Conservation (phyloP, 2,329 filamentous ascomycete species). For the Sarocladium kiliense region DNA sequence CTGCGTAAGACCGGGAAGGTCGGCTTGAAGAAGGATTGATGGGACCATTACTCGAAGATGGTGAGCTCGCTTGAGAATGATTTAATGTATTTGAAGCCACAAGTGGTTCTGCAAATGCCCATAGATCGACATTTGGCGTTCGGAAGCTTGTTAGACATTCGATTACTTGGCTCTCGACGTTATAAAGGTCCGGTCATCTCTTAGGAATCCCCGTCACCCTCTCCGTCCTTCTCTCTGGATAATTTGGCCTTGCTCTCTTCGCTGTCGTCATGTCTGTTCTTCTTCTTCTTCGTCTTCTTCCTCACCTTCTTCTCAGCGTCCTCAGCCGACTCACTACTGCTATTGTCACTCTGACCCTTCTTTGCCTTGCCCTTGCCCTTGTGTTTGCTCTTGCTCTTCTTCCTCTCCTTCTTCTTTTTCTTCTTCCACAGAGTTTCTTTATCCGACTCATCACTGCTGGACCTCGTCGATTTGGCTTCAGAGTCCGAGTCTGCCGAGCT, state of each 20-base stretch:
- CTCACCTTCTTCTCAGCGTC: not conserved
- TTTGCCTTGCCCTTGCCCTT: not conserved
- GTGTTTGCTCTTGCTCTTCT: not conserved
- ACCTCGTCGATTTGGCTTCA: not conserved
- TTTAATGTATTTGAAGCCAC: too few species aligned
- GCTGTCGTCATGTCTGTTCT: too few species aligned
- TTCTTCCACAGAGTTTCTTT: not conserved
- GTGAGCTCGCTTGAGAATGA: too few species aligned
- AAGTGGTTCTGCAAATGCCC: too few species aligned
- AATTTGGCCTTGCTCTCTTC: too few species aligned
- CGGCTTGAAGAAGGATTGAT: conserved; percentile 38
- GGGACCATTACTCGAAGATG: too few species aligned
- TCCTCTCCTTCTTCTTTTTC: not conserved
- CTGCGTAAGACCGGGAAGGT: conserved; percentile 38
- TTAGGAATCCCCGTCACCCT: too few species aligned
- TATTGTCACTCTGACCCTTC: not conserved
- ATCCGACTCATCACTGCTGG: not conserved
- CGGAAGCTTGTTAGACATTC: too few species aligned
- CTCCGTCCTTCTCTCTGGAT: too few species aligned
- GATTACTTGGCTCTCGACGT: too few species aligned
- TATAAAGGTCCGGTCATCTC: too few species aligned
- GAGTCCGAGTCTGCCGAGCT: not conserved
- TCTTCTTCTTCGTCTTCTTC: not conserved
- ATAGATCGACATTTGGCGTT: too few species aligned
- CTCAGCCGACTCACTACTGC: not conserved